Percentiles rank a stretch among this genome's conserved stretches.
These are phyloP conservation scores for Cicer yamashitae DNA, from an alignment of 306 rosid genomes.

Conservation along the genomic window DNA sequence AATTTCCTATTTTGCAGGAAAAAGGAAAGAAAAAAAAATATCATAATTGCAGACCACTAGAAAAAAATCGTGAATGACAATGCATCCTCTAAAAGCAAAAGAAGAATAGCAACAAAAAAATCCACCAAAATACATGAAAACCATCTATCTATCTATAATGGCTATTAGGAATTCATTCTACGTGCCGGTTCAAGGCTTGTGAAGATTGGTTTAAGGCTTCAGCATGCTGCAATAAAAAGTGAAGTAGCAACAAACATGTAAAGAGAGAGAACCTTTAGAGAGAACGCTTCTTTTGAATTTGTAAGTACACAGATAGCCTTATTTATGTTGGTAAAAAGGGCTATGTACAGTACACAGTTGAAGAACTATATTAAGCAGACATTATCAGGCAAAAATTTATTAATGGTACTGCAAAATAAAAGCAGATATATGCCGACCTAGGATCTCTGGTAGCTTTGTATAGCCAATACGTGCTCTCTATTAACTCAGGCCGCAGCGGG, in stretches of 20 bases:
- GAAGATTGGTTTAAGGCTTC: conserved; percentile 19
- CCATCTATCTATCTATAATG: background rate
- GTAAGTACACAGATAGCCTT: conserved; percentile 11
- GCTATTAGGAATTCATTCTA: background rate
- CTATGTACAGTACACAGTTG: conserved; percentile 19
- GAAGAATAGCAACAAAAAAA: conserved; percentile 9
- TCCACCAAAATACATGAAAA: conserved; percentile 5
- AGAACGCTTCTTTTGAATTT: conserved; percentile 12
- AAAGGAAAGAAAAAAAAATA: background rate
- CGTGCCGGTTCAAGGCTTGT: background rate
- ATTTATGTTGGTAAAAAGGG: conserved; percentile 7
- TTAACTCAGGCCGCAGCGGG: conserved; percentile 92
- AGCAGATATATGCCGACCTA: conserved; percentile 63
- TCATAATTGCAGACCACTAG: conserved; percentile 10
- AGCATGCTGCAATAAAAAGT: conserved; percentile 5
- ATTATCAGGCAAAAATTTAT: conserved; percentile 29
- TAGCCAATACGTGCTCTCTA: conserved; percentile 99
- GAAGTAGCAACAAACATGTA: conserved; percentile 17
- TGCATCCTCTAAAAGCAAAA: conserved; percentile 31
- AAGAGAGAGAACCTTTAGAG: conserved; percentile 25
- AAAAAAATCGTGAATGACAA: conserved; percentile 15
- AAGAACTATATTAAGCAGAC: conserved; percentile 30
- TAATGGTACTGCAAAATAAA: conserved; percentile 35
- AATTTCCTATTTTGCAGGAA: conserved; percentile 7
- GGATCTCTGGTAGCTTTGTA: conserved; percentile 97